Percentiles rank a stretch among this genome's conserved stretches.
phyloP scores from a whole-genome alignment of 2,329 filamentous ascomycete genomes.

The Aspergillus tanneri region DNA sequence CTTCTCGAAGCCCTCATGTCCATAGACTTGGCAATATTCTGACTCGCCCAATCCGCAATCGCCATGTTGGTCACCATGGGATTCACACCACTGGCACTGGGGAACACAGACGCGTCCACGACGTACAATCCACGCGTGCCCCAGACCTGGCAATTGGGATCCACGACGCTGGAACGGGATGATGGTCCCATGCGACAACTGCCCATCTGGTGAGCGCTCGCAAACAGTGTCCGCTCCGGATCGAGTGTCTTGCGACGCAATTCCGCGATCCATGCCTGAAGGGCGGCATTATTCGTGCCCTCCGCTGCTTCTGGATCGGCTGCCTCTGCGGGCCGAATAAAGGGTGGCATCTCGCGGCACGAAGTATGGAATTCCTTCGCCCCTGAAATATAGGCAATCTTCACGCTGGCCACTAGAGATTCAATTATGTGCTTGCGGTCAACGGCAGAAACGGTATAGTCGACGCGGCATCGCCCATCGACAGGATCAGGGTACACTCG shows the following conservation, averaged over 20 bases:
- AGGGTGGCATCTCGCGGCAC: conserved; percentile 63
- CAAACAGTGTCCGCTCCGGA: conserved; percentile 46
- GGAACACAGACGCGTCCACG: conserved; percentile 52
- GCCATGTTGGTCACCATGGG: conserved; percentile 55
- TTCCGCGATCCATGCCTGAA: conserved; percentile 56
- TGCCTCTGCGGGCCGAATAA: conserved; percentile 48
- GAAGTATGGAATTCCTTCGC: conserved; percentile 74
- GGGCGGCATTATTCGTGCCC: conserved; percentile 54
- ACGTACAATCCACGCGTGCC: conserved; percentile 48
- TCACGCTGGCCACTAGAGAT: conserved; percentile 68
- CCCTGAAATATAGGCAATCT: conserved; percentile 74
- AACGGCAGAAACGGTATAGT: conserved; percentile 68
- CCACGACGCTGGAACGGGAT: conserved; percentile 45
- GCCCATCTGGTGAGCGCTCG: conserved; percentile 54
- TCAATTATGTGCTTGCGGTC: conserved; percentile 72
- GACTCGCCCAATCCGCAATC: conserved; percentile 49
- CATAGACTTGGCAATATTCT: conserved; percentile 38
- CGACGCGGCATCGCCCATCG: conserved; percentile 64
- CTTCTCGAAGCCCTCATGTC: no score
- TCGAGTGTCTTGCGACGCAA: conserved; percentile 48
- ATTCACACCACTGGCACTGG: conserved; percentile 52
- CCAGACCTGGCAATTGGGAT: conserved; percentile 48
- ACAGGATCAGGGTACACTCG: conserved; percentile 69
- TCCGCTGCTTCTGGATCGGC: conserved; percentile 29
- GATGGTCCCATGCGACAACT: conserved; percentile 50